Conservation (phyloP, 148 eudicot species). For the Suaeda aralocaspica region DNA sequence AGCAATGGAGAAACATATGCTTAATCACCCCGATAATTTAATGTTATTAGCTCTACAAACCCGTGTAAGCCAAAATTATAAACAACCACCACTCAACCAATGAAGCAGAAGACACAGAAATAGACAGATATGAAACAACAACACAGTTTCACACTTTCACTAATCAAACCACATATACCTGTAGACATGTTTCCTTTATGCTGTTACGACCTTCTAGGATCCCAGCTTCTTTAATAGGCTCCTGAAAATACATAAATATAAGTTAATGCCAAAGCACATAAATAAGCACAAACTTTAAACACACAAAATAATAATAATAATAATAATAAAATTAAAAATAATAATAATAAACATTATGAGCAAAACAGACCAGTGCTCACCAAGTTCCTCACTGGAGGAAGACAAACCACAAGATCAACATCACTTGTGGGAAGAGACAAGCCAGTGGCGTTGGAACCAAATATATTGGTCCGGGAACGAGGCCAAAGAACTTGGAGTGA, state of each 20-base stretch:
- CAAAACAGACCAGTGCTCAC: slow-evolving; percentile 39
- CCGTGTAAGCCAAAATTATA: background rate
- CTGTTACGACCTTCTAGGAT: slow-evolving; percentile 98
- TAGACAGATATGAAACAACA: background rate
- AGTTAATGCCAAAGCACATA: background rate
- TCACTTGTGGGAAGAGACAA: slow-evolving; percentile 96
- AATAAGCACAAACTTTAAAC: slow-evolving; percentile 2
- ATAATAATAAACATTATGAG: too few relatives aligned
- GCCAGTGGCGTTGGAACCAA: slow-evolving; percentile 95
- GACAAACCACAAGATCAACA: slow-evolving; percentile 96
- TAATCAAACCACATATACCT: slow-evolving; percentile 40
- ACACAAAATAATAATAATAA: slow-evolving; percentile 2
- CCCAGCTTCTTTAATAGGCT: slow-evolving; percentile 99
- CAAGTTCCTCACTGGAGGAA: slow-evolving; percentile 98
- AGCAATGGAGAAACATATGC: background rate
- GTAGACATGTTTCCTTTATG: slow-evolving; percentile 95
- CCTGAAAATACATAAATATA: slow-evolving; percentile 38
- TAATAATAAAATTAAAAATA: background rate
- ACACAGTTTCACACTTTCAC: background rate
- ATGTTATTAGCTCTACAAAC: background rate
- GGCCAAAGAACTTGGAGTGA: slow-evolving; percentile 99
- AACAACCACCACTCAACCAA: background rate
- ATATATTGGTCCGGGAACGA: slow-evolving; percentile 83
- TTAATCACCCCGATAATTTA: background rate
- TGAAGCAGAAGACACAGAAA: background rate